These are phyloP conservation scores for Zygosaccharomyces sapae DNA, from an alignment of 1,139 yeast genomes.

Conservation along the genomic window DNA sequence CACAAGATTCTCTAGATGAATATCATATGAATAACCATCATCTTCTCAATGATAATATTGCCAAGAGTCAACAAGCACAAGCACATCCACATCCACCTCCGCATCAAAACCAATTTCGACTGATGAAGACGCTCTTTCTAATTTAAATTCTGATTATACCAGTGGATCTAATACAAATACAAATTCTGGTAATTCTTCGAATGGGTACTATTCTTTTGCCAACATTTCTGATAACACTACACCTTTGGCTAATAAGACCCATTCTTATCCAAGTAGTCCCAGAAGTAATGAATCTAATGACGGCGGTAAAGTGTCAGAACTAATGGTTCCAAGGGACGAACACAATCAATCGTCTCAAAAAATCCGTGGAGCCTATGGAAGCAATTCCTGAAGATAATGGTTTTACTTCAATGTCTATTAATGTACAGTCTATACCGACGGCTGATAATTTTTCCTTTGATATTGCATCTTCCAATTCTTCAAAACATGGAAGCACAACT, in stretches of 20 bases:
- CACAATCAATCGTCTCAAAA: slow-evolving; percentile 9
- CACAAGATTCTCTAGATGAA: slow-evolving; percentile 17
- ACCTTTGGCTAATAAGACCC: slow-evolving; percentile 11
- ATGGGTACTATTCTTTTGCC: slow-evolving; percentile 36
- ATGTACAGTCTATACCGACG: slow-evolving; percentile 25
- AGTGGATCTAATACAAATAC: slow-evolving; percentile 21
- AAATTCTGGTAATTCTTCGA: slow-evolving; percentile 31
- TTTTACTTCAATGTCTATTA: slow-evolving; percentile 16
- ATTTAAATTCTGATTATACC: slow-evolving; percentile 30
- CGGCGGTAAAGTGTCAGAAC: slow-evolving; percentile 4
- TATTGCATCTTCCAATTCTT: slow-evolving; percentile 21
- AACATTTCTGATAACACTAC: slow-evolving; percentile 38
- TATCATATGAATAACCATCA: slow-evolving; percentile 29
- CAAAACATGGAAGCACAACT: slow-evolving; percentile 6
- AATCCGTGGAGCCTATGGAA: slow-evolving; percentile 12
- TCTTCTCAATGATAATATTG: slow-evolving; percentile 22
- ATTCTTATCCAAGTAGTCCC: slow-evolving; percentile 6
- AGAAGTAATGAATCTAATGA: slow-evolving; percentile 3
- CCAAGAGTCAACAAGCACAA: neutral
- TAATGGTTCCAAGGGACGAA: slow-evolving; percentile 3
- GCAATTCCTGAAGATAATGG: slow-evolving; percentile 15
- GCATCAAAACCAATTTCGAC: slow-evolving; percentile 4
- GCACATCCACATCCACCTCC: slow-evolving; percentile 2
- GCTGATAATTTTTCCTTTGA: slow-evolving; percentile 32
- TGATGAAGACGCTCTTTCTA: slow-evolving; percentile 26